phyloP scores from a whole-genome alignment of 2,329 filamentous ascomycete species.

The Penicillium fuscoglaucum region DNA sequence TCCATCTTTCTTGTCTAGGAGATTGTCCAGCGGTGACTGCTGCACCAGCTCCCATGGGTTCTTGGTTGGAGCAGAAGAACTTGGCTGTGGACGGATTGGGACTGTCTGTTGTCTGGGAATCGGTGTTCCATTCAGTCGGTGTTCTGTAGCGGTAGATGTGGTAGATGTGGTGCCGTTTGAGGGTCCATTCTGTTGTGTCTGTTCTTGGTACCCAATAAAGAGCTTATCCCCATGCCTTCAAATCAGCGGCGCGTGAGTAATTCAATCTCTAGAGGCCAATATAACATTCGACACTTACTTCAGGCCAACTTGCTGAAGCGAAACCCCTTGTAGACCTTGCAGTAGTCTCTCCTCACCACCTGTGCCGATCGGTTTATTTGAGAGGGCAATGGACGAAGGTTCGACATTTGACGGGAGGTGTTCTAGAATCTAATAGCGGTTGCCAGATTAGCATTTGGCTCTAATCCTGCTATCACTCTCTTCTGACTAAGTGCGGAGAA shows the following conservation, averaged over 20 bases:
- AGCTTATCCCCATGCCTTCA: slow-evolving; percentile 84
- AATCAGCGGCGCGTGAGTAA: slow-evolving; percentile 23
- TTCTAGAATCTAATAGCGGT: slow-evolving; percentile 51
- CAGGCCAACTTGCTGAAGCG: slow-evolving; percentile 59
- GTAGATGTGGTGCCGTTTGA: slow-evolving; percentile 28
- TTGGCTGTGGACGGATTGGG: slow-evolving; percentile 61
- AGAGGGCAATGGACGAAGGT: slow-evolving; percentile 57
- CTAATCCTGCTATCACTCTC: not conserved
- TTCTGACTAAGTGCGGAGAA: not conserved
- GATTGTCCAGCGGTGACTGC: slow-evolving; percentile 84
- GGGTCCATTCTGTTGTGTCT: slow-evolving; percentile 52
- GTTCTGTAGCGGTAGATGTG: slow-evolving; percentile 25
- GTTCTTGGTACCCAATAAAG: slow-evolving; percentile 76
- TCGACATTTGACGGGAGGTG: slow-evolving; percentile 60
- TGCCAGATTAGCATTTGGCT: slow-evolving; percentile 12
- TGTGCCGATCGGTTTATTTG: slow-evolving; percentile 60
- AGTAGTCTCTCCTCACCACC: slow-evolving; percentile 57
- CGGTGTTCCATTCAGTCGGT: slow-evolving; percentile 41
- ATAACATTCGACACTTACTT: slow-evolving; percentile 42
- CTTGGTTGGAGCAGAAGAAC: slow-evolving; percentile 64
- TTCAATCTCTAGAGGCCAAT: not conserved
- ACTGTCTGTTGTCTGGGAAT: slow-evolving; percentile 56
- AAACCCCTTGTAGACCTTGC: slow-evolving; percentile 53
- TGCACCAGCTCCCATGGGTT: slow-evolving; percentile 92
- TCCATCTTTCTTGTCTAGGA: slow-evolving; percentile 81